Conservation (phyloP, 371 early-diverging fungal genomes). For the Mucor sp. region DNA sequence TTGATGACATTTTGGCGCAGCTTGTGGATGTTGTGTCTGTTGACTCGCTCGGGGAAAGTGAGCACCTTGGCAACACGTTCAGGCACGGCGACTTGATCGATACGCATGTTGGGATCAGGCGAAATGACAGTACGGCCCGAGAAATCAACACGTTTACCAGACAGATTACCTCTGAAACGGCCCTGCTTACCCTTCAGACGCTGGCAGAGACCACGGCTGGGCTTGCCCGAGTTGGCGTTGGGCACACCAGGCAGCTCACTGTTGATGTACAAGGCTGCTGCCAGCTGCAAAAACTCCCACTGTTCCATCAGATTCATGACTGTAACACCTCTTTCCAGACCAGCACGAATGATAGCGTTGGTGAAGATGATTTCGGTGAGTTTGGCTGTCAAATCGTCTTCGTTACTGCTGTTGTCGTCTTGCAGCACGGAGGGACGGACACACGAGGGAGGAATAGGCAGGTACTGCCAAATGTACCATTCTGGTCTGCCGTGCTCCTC, state of each 20-base stretch:
- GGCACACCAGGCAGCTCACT: conserved; percentile 92
- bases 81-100: conserved; percentile 99
- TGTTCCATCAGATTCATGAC: conserved; percentile 88
- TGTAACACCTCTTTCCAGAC: conserved; percentile 84
- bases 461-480: conserved; percentile 88
- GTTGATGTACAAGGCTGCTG: conserved; percentile 97
- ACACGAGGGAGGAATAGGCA: conserved; percentile 98
- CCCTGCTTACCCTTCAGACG: conserved; percentile 99
- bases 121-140: conserved; percentile 99
- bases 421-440: conserved; percentile 98
- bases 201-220: conserved; percentile 93
- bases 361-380: conserved; percentile 96
- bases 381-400: conserved; percentile 99
- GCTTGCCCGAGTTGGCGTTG: conserved; percentile 64
- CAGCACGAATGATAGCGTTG: conserved; percentile 86
- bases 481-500: conserved; percentile 89
- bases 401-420: conserved; percentile 92
- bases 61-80: conserved; percentile 93
- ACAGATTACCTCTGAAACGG: conserved; percentile 99
- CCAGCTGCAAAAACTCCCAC: conserved; percentile 98
- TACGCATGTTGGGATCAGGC: conserved; percentile 99
- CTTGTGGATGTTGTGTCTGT: conserved; percentile 83
- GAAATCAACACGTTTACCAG: conserved; percentile 99
- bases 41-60: conserved; percentile 98
- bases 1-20: conserved; percentile 84